Conservation (phyloP, 2,329 filamentous ascomycete species). For the Cytospora schulzeri region DNA sequence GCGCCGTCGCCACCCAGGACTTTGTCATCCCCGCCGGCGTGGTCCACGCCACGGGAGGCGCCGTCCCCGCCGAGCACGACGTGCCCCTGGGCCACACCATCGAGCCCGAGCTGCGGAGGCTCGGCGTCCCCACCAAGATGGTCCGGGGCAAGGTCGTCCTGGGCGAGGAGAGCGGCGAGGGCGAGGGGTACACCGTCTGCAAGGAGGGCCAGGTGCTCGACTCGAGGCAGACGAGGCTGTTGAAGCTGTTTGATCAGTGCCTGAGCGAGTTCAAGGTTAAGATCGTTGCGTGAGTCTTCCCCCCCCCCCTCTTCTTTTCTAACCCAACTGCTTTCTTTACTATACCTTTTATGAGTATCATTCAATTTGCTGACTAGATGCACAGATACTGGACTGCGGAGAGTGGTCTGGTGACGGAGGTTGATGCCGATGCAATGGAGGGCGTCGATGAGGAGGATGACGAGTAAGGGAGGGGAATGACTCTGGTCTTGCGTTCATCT, state of each 20-base stretch:
- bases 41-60: constrained; percentile 78
- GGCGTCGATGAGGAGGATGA: constrained; percentile 33
- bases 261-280: constrained; percentile 88
- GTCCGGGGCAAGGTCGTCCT: constrained; percentile 86
- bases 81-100: constrained; percentile 84
- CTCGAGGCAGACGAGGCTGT: constrained; percentile 85
- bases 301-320: background rate
- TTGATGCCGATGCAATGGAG: constrained; percentile 38
- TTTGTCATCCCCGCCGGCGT: constrained; percentile 84
- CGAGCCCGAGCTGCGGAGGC: constrained; percentile 85
- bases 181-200: constrained; percentile 73
- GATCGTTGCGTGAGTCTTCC: constrained; percentile 65
- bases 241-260: constrained; percentile 92
- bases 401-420: constrained; percentile 61
- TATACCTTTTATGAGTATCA: background rate
- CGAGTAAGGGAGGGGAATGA: constrained; percentile 25
- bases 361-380: constrained; percentile 27
- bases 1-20: constrained; percentile 70
- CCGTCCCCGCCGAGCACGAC: constrained; percentile 79
- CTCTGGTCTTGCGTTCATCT: background rate
- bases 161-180: constrained; percentile 55
- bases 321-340: background rate
- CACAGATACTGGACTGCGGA: constrained; percentile 63
- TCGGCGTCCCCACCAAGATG: constrained; percentile 87
- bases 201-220: constrained; percentile 83